Percentiles rank a stretch among this genome's conserved stretches.
Conservation (phyloP, 495 filamentous ascomycete genomes). For the Neurospora sp. region DNA sequence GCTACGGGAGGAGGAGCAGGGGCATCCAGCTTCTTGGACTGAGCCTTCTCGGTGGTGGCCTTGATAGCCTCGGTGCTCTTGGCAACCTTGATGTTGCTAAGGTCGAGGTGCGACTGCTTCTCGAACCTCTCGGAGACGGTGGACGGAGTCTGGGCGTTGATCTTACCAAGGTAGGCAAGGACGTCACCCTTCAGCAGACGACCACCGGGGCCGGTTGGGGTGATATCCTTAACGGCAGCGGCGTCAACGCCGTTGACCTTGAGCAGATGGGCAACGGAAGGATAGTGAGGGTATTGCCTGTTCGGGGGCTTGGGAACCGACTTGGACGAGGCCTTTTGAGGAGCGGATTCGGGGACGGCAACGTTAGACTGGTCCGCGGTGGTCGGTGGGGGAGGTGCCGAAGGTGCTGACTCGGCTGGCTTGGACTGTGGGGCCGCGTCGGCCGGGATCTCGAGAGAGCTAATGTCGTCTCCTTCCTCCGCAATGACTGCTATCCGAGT, state of each 20-base stretch:
- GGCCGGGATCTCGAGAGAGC: slow-evolving; percentile 53
- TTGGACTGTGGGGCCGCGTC: slow-evolving; percentile 36
- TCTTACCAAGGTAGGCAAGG: slow-evolving; percentile 74
- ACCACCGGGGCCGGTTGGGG: slow-evolving; percentile 76
- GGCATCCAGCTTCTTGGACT: slow-evolving; percentile 12
- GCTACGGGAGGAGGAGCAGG: slow-evolving; percentile 34
- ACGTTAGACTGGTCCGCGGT: slow-evolving; percentile 5
- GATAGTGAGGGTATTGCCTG: slow-evolving; percentile 71
- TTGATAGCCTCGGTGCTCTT: slow-evolving; percentile 48
- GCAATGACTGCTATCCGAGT: slow-evolving; percentile 66
- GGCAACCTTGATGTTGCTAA: slow-evolving; percentile 84
- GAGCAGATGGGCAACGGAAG: slow-evolving; percentile 74
- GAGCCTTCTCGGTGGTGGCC: slow-evolving; percentile 25
- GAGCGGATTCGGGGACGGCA: slow-evolving; percentile 12
- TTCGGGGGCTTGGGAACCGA: slow-evolving; percentile 43
- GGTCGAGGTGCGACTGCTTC: slow-evolving; percentile 74
- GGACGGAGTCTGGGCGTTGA: slow-evolving; percentile 58
- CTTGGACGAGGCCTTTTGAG: slow-evolving; percentile 30
- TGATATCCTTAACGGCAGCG: slow-evolving; percentile 68
- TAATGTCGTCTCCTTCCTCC: slow-evolving; percentile 64
- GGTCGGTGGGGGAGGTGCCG: slow-evolving; percentile 15
- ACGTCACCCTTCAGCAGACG: slow-evolving; percentile 93
- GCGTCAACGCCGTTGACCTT: slow-evolving; percentile 63
- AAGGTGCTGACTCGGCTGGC: slow-evolving; percentile 13
- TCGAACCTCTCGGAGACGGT: slow-evolving; percentile 56